Percentiles rank a stretch among this genome's conserved stretches.
phyloP scores from a whole-genome alignment of 768 basidiomycete species.

The Strobilomyces echinocephalus region DNA sequence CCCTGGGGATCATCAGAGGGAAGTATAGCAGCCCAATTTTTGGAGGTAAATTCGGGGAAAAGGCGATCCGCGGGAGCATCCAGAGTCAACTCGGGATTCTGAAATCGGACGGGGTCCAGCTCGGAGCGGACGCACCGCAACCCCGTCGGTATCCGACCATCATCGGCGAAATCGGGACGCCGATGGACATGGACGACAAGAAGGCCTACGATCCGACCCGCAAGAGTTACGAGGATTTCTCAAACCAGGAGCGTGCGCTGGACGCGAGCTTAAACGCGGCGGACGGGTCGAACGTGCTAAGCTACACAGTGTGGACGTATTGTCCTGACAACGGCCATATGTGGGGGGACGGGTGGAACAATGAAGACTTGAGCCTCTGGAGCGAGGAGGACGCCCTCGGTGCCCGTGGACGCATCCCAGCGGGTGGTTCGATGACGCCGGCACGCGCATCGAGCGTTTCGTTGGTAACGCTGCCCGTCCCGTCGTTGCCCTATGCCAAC shows the following conservation, averaged over 20 bases:
- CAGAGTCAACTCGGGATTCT: slow-evolving; percentile 80
- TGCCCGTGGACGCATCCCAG: neutral
- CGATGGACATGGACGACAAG: slow-evolving; percentile 91
- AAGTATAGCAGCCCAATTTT: slow-evolving; percentile 65
- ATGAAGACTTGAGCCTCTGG: slow-evolving; percentile 92
- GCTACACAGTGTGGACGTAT: slow-evolving; percentile 87
- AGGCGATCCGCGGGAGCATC: slow-evolving; percentile 73
- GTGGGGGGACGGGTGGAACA: slow-evolving; percentile 97
- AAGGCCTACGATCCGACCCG: slow-evolving; percentile 59
- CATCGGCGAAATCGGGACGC: slow-evolving; percentile 94
- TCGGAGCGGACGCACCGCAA: slow-evolving; percentile 35
- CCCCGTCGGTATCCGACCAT: slow-evolving; percentile 66
- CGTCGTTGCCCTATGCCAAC: slow-evolving; percentile 14
- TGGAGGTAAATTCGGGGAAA: slow-evolving; percentile 78
- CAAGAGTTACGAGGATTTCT: slow-evolving; percentile 67
- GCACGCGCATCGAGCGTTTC: slow-evolving; percentile 17
- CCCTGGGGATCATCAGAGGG: slow-evolving; percentile 84
- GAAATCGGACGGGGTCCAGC: slow-evolving; percentile 63
- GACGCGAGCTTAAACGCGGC: slow-evolving; percentile 77
- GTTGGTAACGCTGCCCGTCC: slow-evolving; percentile 16
- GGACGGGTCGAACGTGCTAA: slow-evolving; percentile 72
- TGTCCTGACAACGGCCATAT: slow-evolving; percentile 75
- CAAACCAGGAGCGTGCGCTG: slow-evolving; percentile 74
- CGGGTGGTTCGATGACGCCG: slow-evolving; percentile 4
- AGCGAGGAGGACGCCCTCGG: slow-evolving; percentile 61